Evolutionary conservation across 768 basidiomycete species (phyloP).

Genomic region (Suillus luteus): DNA sequence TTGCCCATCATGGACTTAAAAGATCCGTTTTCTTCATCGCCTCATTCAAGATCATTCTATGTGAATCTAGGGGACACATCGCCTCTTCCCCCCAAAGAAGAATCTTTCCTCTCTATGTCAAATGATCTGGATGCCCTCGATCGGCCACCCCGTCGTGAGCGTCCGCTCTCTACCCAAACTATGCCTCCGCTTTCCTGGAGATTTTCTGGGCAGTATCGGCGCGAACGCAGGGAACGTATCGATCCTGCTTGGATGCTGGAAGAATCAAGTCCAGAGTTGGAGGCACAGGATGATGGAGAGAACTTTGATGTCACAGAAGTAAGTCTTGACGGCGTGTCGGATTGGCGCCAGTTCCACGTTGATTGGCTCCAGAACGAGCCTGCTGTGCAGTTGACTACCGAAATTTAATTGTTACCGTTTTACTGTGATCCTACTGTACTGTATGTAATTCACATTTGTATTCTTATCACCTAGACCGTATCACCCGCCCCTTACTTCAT

Average conservation of each 20-base stretch:
- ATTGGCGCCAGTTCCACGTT: slow-evolving; percentile 61
- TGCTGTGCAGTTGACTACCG: slow-evolving; percentile 10
- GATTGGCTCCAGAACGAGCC: slow-evolving; percentile 36
- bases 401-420: background rate
- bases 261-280: slow-evolving; percentile 35
- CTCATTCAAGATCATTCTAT: slow-evolving; percentile 47
- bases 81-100: slow-evolving; percentile 32
- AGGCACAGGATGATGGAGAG: slow-evolving; percentile 30
- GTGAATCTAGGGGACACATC: slow-evolving; percentile 39
- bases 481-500: background rate
- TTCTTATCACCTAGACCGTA: background rate
- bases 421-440: background rate
- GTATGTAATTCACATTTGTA: slow-evolving; percentile 1
- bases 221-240: slow-evolving; percentile 31
- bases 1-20: slow-evolving; percentile 19
- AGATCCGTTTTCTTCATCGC: slow-evolving; percentile 45
- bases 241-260: slow-evolving; percentile 43
- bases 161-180: slow-evolving; percentile 36
- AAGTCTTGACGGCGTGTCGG: slow-evolving; percentile 23
- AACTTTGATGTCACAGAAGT: slow-evolving; percentile 34
- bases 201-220: slow-evolving; percentile 35
- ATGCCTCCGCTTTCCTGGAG: slow-evolving; percentile 34
- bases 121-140: slow-evolving; percentile 31
- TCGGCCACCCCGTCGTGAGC: slow-evolving; percentile 28
- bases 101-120: slow-evolving; percentile 45